These are phyloP conservation scores for Uronychia setigera DNA, from an alignment of 73 alveolate species.

Conservation along the genomic window DNA sequence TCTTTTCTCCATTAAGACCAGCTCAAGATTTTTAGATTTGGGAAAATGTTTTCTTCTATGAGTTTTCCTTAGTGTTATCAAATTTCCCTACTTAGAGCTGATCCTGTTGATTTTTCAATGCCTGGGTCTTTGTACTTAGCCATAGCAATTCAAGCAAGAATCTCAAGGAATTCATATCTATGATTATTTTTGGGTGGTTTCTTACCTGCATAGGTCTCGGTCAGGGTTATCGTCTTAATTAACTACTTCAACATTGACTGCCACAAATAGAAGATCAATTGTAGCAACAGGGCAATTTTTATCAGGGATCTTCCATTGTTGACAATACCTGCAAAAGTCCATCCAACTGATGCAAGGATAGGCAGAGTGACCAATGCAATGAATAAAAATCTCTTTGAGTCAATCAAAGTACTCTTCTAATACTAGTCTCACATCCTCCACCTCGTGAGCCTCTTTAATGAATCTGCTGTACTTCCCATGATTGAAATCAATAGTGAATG, in stretches of 20 bases:
- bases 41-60: slow-evolving; percentile 13
- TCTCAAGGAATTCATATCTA: slow-evolving; percentile 44
- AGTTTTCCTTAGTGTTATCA: background rate
- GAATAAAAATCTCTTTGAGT: slow-evolving; percentile 33
- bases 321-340: slow-evolving; percentile 51
- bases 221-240: slow-evolving; percentile 45
- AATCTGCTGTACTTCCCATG: slow-evolving; percentile 42
- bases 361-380: slow-evolving; percentile 30
- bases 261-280: slow-evolving; percentile 55
- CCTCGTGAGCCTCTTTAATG: slow-evolving; percentile 39
- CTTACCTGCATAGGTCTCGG: slow-evolving; percentile 28
- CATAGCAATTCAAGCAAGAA: slow-evolving; percentile 34
- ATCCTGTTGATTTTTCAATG: too few species aligned
- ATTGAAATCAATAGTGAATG: slow-evolving; percentile 42
- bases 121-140: slow-evolving; percentile 33
- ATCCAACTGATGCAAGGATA: slow-evolving; percentile 65
- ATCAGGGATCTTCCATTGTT: slow-evolving; percentile 48
- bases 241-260: slow-evolving; percentile 61
- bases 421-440: slow-evolving; percentile 27
- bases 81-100: background rate
- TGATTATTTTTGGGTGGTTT: too few species aligned
- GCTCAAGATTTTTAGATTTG: background rate
- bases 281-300: slow-evolving; percentile 40
- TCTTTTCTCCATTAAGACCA: slow-evolving; percentile 48
- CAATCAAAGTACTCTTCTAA: slow-evolving; percentile 15